Conservation (phyloP, 1,139 yeast species). For the Taphrina deformans region DNA sequence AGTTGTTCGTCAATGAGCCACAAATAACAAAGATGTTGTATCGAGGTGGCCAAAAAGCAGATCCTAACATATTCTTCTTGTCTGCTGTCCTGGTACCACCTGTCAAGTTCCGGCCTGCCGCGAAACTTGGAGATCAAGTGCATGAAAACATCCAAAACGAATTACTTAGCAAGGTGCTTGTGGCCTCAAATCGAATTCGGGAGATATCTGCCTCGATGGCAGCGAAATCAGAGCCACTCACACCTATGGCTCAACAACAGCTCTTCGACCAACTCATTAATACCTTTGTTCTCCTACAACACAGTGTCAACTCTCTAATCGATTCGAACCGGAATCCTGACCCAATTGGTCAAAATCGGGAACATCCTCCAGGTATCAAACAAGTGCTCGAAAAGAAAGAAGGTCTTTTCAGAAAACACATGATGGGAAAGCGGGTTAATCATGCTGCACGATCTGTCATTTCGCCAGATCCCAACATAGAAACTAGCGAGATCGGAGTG, state of each 20-base stretch:
- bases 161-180: slow-evolving; percentile 72
- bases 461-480: slow-evolving; percentile 97
- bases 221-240: slow-evolving; percentile 52
- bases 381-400: slow-evolving; percentile 98
- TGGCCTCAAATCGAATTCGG: slow-evolving; percentile 76
- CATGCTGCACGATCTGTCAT: slow-evolving; percentile 98
- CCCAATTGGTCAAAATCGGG: slow-evolving; percentile 56
- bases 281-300: slow-evolving; percentile 89
- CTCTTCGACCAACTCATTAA: slow-evolving; percentile 75
- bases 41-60: slow-evolving; percentile 39
- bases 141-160: slow-evolving; percentile 95
- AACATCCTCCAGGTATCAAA: slow-evolving; percentile 90
- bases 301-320: slow-evolving; percentile 89
- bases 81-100: slow-evolving; percentile 91
- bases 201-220: slow-evolving; percentile 61
- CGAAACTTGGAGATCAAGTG: slow-evolving; percentile 93
- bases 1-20: slow-evolving; percentile 71
- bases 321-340: slow-evolving; percentile 88
- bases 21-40: slow-evolving; percentile 53
- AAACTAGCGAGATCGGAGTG: slow-evolving; percentile 96
- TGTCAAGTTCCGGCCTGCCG: slow-evolving; percentile 91
- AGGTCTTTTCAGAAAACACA: slow-evolving; percentile 95
- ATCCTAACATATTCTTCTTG: slow-evolving; percentile 88
- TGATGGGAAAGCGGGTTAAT: slow-evolving; percentile 99
- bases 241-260: slow-evolving; percentile 69